Conservation (phyloP, 1,284 basidiomycete species). For the Microbotryomycetes sp. region DNA sequence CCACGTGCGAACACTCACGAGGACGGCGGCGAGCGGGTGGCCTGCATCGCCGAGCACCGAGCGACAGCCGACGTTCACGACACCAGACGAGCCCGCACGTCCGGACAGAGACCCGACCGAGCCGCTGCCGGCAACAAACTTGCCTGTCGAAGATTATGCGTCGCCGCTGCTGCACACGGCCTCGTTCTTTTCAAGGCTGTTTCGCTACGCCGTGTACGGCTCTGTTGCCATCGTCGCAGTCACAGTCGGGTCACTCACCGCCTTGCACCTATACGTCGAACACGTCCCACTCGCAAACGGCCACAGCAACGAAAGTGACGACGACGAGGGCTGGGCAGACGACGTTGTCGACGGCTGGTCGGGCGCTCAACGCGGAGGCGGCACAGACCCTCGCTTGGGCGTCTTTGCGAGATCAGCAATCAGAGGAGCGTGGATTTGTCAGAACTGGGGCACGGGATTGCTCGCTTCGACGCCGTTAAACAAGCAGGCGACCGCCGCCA, state of each 20-base stretch:
- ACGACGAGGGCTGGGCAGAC: conserved; percentile 23
- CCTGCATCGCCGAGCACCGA: too few species aligned
- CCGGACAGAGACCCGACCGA: background rate
- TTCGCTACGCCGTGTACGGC: conserved; percentile 32
- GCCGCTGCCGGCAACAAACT: conserved; percentile 15
- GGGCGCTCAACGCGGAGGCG: conserved; percentile 30
- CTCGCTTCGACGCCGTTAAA: conserved; percentile 2
- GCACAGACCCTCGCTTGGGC: conserved; percentile 34
- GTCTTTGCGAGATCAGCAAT: conserved; percentile 27
- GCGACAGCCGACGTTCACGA: background rate
- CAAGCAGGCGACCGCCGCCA: background rate
- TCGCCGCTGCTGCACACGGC: conserved; percentile 28
- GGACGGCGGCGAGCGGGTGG: too few species aligned
- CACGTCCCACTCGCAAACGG: conserved; percentile 11
- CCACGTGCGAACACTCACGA: too few species aligned
- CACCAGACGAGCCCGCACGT: background rate
- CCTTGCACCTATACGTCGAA: conserved; percentile 35
- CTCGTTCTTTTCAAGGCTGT: conserved; percentile 21
- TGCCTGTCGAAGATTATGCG: conserved; percentile 29
- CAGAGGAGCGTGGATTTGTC: conserved; percentile 34
- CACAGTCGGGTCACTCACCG: conserved; percentile 15
- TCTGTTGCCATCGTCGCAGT: conserved; percentile 27
- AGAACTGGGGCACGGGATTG: conserved; percentile 26
- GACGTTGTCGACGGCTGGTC: conserved; percentile 31
- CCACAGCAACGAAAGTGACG: background rate